phyloP scores from a whole-genome alignment of 2,329 filamentous ascomycete genomes.

The Fonsecaea pugnacius region DNA sequence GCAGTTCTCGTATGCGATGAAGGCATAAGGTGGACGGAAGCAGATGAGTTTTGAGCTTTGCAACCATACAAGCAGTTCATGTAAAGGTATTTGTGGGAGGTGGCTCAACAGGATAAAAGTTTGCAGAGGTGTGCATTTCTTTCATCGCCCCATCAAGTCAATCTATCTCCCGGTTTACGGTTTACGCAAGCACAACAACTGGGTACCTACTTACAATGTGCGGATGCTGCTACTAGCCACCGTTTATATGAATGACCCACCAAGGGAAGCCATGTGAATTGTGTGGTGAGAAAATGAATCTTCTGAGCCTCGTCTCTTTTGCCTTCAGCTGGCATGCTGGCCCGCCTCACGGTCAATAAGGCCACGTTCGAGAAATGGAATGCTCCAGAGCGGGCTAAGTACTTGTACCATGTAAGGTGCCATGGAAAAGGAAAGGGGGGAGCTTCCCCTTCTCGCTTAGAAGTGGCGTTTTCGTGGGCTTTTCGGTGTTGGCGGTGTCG shows the following conservation, averaged over 20 bases:
- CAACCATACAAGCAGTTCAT: not conserved
- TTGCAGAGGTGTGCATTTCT: not conserved
- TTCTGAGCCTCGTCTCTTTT: not conserved
- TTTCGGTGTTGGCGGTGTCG: conserved; percentile 2
- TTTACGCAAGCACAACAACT: not conserved
- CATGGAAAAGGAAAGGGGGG: not conserved
- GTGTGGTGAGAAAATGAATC: not conserved
- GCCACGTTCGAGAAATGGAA: not conserved
- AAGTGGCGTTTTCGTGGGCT: not conserved
- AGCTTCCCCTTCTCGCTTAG: conserved; percentile 3
- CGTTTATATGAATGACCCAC: too few species aligned
- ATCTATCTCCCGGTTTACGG: not conserved
- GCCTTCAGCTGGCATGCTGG: not conserved
- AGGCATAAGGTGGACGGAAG: not conserved
- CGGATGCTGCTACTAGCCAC: not conserved
- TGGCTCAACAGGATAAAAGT: conserved; percentile 2
- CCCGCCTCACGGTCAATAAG: not conserved
- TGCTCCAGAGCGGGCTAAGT: not conserved
- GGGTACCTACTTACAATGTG: not conserved
- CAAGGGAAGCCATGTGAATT: not conserved
- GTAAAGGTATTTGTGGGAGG: not conserved
- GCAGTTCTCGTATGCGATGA: not conserved
- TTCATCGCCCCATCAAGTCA: not conserved
- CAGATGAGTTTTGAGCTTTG: not conserved
- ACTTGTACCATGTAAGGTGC: not conserved